Evolutionary conservation across 768 basidiomycete genomes (phyloP).

Genomic region (Astraeus odoratus): DNA sequence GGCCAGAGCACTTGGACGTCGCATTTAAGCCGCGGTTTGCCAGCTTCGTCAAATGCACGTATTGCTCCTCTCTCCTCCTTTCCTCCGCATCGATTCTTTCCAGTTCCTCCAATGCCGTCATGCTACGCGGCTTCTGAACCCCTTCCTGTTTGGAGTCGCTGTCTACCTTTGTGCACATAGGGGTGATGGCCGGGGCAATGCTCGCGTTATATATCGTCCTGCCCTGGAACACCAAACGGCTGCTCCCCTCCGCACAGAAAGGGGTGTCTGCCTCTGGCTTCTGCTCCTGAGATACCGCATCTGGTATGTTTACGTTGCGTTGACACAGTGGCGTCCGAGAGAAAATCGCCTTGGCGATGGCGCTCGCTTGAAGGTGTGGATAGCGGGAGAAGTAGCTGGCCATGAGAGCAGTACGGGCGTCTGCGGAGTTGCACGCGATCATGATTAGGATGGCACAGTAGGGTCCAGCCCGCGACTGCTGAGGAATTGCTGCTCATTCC

Average conservation of each 20-base stretch:
- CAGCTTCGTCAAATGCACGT: conserved; percentile 4
- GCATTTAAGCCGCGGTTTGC: too few species aligned
- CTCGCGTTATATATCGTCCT: conserved; percentile 25
- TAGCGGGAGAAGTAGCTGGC: conserved; percentile 21
- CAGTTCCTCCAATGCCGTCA: conserved; percentile 6
- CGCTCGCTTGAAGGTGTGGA: conserved; percentile 15
- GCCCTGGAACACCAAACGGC: conserved; percentile 13
- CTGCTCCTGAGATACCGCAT: not conserved
- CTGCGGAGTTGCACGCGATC: conserved; percentile 24
- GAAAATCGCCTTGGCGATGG: not conserved
- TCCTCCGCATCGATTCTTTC: conserved; percentile 20
- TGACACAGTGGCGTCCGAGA: conserved; percentile 1
- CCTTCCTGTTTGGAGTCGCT: not conserved
- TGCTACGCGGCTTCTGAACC: too few species aligned
- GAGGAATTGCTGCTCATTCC: not conserved
- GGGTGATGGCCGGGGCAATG: not conserved
- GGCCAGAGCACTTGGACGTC: too few species aligned
- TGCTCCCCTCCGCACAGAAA: not conserved
- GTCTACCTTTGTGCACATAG: not conserved
- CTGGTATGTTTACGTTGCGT: conserved; percentile 3
- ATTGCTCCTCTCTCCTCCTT: conserved; percentile 1
- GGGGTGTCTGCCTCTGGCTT: not conserved
- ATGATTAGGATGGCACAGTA: conserved; percentile 4
- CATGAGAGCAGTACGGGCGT: conserved; percentile 29
- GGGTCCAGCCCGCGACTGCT: conserved; percentile 10